Evolutionary conservation across 371 early-diverging fungal species (phyloP).

Genomic region (Catenaria anguillulae): DNA sequence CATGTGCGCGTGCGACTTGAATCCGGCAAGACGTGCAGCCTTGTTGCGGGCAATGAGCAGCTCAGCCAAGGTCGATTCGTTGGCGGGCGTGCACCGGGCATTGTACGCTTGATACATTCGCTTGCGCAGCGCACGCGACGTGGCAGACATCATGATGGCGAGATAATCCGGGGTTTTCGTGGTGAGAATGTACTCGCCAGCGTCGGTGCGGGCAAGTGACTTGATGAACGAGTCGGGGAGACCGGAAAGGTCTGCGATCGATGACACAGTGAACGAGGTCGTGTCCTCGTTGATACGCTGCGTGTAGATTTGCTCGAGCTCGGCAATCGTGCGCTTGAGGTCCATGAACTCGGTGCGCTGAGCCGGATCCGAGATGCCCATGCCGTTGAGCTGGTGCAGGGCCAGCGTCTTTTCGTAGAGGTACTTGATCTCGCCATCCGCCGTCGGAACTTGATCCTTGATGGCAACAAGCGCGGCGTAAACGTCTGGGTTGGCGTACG

Average conservation of each 20-base stretch:
- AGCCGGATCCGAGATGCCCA: not conserved
- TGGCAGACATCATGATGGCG: conserved; percentile 5
- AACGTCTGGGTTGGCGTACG: conserved; percentile 5
- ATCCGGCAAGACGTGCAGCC: conserved; percentile 3
- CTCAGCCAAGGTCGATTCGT: not conserved
- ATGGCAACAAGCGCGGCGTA: conserved; percentile 4
- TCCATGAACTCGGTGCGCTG: not conserved
- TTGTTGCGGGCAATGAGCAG: conserved; percentile 1
- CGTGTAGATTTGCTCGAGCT: conserved; percentile 8
- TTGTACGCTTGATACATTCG: conserved; percentile 3
- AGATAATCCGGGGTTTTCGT: conserved; percentile 9
- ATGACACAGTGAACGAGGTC: not conserved
- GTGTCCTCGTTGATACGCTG: conserved; percentile 11
- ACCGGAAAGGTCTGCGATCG: not conserved
- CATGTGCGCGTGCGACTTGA: conserved; percentile 10
- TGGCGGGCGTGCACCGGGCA: not conserved
- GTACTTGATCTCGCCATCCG: not conserved
- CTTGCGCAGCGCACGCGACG: not conserved
- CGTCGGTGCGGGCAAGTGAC: not conserved
- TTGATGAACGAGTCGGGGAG: not conserved
- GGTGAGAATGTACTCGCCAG: not conserved
- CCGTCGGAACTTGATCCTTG: not conserved
- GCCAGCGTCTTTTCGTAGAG: not conserved
- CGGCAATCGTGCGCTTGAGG: conserved; percentile 3
- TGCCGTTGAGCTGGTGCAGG: not conserved